Conservation (phyloP, 306 rosid genomes). For the Fragaria ananassa region DNA sequence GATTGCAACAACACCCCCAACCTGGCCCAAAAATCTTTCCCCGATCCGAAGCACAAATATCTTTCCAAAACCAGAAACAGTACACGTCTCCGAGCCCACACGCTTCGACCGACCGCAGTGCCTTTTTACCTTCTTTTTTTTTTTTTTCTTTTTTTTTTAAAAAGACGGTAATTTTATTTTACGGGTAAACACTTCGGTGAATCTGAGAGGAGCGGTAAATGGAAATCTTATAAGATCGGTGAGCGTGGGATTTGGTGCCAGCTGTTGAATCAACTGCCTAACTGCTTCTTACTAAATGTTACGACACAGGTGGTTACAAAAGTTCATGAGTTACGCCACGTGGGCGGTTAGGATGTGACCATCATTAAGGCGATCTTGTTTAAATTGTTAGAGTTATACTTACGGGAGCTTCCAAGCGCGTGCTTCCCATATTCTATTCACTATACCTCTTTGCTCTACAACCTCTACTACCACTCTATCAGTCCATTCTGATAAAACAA, state of each 20-base stretch:
- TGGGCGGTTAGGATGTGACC: constrained; percentile 31
- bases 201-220: not conserved
- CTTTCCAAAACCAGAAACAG: not conserved
- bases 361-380: not conserved
- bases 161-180: not conserved
- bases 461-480: no score
- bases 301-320: constrained; percentile 20
- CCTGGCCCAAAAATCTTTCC: not conserved
- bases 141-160: no score
- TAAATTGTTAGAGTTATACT: not conserved
- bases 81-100: constrained; percentile 23
- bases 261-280: constrained; percentile 62
- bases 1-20: not conserved
- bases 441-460: no score
- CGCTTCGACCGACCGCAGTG: not conserved
- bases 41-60: not conserved
- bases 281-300: constrained; percentile 45
- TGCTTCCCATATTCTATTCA: not conserved
- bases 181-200: not conserved
- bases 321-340: constrained; percentile 23
- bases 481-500: not conserved
- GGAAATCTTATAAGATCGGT: constrained; percentile 35
- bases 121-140: no score
- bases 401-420: constrained; percentile 8
- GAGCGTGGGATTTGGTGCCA: constrained; percentile 36